Percentiles rank a stretch among this genome's conserved stretches.
phyloP scores from a whole-genome alignment of 768 basidiomycete genomes.

The Mycena leptocephala region DNA sequence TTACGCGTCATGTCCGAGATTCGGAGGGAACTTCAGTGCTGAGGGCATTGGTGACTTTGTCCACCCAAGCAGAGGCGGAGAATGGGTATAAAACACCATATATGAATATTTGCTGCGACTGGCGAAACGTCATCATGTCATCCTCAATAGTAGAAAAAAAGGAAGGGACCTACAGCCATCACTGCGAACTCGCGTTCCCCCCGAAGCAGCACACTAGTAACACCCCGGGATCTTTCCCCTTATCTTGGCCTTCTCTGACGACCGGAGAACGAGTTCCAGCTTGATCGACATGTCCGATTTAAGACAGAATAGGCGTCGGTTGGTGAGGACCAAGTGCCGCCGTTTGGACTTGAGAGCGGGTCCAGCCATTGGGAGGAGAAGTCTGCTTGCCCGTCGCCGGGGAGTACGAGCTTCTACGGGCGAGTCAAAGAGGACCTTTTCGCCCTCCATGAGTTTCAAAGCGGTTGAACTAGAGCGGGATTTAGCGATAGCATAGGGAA shows the following conservation, averaged over 20 bases:
- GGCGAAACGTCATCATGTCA: neutral
- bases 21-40: slow-evolving; percentile 27
- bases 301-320: slow-evolving; percentile 69
- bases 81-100: slow-evolving; percentile 58
- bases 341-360: slow-evolving; percentile 66
- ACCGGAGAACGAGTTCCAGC: slow-evolving; percentile 64
- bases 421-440: slow-evolving; percentile 66
- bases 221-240: slow-evolving; percentile 63
- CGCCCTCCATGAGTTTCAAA: slow-evolving; percentile 59
- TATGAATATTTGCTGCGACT: slow-evolving; percentile 50
- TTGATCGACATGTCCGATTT: slow-evolving; percentile 68
- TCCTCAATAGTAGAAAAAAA: neutral
- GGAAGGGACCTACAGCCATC: slow-evolving; percentile 64
- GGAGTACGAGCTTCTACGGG: slow-evolving; percentile 69
- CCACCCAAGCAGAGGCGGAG: slow-evolving; percentile 30
- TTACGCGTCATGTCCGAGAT: slow-evolving; percentile 22
- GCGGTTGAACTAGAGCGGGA: slow-evolving; percentile 47
- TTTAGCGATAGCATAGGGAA: neutral
- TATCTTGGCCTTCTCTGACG: slow-evolving; percentile 58
- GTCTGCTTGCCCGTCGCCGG: slow-evolving; percentile 70
- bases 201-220: slow-evolving; percentile 67
- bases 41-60: slow-evolving; percentile 23
- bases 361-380: slow-evolving; percentile 66
- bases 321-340: slow-evolving; percentile 72
- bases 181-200: slow-evolving; percentile 74